These are phyloP conservation scores for Pestalotiopsis sp. DNA, from an alignment of 2,329 filamentous ascomycete genomes.

Conservation along the genomic window DNA sequence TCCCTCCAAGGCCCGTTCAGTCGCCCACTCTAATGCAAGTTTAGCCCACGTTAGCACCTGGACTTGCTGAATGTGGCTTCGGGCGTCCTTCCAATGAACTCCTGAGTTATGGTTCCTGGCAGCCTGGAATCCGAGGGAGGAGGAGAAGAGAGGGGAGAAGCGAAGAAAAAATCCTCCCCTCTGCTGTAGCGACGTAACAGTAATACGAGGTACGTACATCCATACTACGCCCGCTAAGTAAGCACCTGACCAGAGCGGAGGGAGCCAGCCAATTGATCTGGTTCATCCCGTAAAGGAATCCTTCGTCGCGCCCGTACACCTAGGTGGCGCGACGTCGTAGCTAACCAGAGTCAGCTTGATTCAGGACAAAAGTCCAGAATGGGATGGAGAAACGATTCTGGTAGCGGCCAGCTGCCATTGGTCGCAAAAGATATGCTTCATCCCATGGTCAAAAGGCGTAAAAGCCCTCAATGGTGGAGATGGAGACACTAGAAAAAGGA, in stretches of 20 bases:
- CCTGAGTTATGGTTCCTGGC: background rate
- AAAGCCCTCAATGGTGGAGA: background rate
- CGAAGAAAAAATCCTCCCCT: background rate
- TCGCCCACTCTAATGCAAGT: background rate
- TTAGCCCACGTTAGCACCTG: constrained; percentile 1
- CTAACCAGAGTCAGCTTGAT: background rate
- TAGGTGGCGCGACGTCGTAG: background rate
- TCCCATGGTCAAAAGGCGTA: background rate
- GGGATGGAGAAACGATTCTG: background rate
- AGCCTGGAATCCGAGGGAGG: background rate
- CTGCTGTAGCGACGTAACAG: background rate
- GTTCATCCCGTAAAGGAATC: background rate
- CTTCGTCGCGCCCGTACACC: background rate
- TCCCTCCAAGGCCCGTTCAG: constrained; percentile 1
- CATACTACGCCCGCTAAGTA: background rate
- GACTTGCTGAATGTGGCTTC: background rate
- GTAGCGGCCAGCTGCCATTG: background rate
- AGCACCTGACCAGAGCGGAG: background rate
- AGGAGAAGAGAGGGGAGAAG: background rate
- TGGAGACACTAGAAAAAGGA: background rate
- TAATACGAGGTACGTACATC: too few species aligned
- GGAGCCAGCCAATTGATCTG: background rate
- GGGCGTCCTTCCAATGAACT: background rate
- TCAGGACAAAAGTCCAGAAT: background rate
- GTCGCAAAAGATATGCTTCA: background rate